Evolutionary conservation across 495 filamentous ascomycete species (phyloP), one percentile per base, ranked within the genome.

Genomic region (Platismatia glauca): DNA sequence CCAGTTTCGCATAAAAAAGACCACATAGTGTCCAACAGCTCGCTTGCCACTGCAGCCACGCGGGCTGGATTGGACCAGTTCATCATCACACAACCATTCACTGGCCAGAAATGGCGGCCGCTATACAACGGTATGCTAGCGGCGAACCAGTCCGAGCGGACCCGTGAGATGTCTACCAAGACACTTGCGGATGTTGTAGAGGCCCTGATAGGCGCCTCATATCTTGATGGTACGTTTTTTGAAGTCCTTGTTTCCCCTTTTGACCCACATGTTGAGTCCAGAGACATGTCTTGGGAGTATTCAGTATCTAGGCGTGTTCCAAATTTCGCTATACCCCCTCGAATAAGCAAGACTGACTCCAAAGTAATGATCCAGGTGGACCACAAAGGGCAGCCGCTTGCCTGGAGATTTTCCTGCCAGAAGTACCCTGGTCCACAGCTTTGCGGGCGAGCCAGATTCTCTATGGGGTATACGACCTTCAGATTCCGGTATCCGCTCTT

Each of bases 171-270:
- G 33, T 87, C 89, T 3, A 87, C 82, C 9, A 98, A 98, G 69
- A 83, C 85, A 3, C 80, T 96, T 16, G 94, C 94, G 7, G 94
- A 98, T 66, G 89, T 96, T 0, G 82, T 97, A 15, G 94, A 98
- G 71, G 83, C 88, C 0, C 76, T 97, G 1, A 87, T 96, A 41
- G 94, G 90, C 2, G 88, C 89, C 0, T 79, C 89, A 3, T 95
- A 81, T 67, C 57, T 90, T 9, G 83, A 89, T 56, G 34, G 39
- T 43, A 43, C 39, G 39, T 43, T 18, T 20, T 43, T 43, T 7
- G 39, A 7, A 43, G 16, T 20, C 39, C 39, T 2, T 20, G 3
- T 43, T 43, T 4, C 39, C 39, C 20, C 39, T 43, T 43, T 20
- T 43, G 39, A 20, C 18, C 39, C 39, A 20, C 3, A 43, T 20